phyloP scores from a whole-genome alignment of 2,329 filamentous ascomycete species.

The Aspergillus versicolor region DNA sequence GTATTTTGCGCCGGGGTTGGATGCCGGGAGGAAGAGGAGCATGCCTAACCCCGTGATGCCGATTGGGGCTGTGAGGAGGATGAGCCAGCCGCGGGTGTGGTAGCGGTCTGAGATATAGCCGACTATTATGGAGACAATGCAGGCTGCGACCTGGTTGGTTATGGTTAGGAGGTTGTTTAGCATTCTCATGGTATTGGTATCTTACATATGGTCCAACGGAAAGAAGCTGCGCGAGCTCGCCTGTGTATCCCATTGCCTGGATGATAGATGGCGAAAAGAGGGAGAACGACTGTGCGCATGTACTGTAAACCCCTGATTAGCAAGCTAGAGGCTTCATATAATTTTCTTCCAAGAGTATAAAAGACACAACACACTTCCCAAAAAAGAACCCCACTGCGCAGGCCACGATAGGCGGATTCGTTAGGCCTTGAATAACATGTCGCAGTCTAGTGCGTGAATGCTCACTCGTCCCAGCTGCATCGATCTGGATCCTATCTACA shows the following conservation, averaged over 20 bases:
- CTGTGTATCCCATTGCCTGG: conserved; percentile 11
- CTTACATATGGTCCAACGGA: conserved; percentile 11
- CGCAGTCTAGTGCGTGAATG: not conserved
- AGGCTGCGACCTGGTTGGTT: not conserved
- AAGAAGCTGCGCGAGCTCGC: conserved; percentile 10
- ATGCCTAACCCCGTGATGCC: not conserved
- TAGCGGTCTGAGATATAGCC: conserved; percentile 10
- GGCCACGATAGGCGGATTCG: not conserved
- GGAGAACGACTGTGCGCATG: conserved; percentile 11
- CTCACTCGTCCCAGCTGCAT: conserved; percentile 7
- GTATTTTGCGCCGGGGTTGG: conserved; percentile 4
- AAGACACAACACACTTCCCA: not conserved
- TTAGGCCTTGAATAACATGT: conserved; percentile 1
- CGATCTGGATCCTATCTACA: not conserved
- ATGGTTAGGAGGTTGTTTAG: not conserved
- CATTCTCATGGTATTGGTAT: not conserved
- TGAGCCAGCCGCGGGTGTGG: not conserved
- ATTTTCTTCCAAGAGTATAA: too few relatives aligned
- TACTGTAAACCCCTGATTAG: not conserved
- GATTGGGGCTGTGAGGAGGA: not conserved
- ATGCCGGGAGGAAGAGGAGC: conserved; percentile 2
- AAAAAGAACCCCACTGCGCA: conserved; percentile 10
- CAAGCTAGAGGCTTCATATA: not conserved
- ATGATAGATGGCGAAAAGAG: conserved; percentile 14
- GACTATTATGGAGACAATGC: not conserved